phyloP scores from a whole-genome alignment of 495 filamentous ascomycete genomes.

The Tuber melanosporum region DNA sequence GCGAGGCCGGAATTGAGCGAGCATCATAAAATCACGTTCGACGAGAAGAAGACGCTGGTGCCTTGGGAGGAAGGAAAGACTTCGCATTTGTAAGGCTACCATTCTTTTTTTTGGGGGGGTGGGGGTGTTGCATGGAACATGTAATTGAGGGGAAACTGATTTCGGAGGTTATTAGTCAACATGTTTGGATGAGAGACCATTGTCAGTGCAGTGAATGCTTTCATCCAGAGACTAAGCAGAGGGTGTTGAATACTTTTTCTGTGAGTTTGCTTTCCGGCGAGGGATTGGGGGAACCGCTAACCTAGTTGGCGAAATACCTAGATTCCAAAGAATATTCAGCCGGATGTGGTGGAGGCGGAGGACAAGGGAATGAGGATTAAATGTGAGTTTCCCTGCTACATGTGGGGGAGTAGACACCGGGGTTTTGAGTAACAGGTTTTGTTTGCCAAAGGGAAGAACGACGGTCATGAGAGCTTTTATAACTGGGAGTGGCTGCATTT shows the following conservation, averaged over 20 bases:
- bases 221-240: conserved; percentile 70
- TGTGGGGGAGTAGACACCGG: conserved; percentile 13
- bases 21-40: conserved; percentile 40
- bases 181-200: conserved; percentile 57
- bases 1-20: conserved; percentile 35
- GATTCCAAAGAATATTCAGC: conserved; percentile 53
- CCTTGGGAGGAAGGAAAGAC: conserved; percentile 42
- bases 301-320: conserved; percentile 20
- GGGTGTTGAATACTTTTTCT: conserved; percentile 63
- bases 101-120: neutral
- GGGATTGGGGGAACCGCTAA: neutral
- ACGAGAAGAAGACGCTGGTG: conserved; percentile 41
- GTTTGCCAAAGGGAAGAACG: conserved; percentile 48
- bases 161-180: conserved; percentile 30
- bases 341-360: conserved; percentile 39
- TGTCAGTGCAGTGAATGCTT: conserved; percentile 70
- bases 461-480: conserved; percentile 55
- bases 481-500: conserved; percentile 49
- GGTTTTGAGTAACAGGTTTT: conserved; percentile 32
- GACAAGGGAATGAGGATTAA: conserved; percentile 44
- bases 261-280: conserved; percentile 44
- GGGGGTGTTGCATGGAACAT: neutral
- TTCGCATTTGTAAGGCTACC: conserved; percentile 38
- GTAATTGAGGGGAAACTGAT: neutral
- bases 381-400: conserved; percentile 43